Evolutionary conservation across 176 grass and related monocot genomes (phyloP).

Genomic region (Pontederia crassipes): DNA sequence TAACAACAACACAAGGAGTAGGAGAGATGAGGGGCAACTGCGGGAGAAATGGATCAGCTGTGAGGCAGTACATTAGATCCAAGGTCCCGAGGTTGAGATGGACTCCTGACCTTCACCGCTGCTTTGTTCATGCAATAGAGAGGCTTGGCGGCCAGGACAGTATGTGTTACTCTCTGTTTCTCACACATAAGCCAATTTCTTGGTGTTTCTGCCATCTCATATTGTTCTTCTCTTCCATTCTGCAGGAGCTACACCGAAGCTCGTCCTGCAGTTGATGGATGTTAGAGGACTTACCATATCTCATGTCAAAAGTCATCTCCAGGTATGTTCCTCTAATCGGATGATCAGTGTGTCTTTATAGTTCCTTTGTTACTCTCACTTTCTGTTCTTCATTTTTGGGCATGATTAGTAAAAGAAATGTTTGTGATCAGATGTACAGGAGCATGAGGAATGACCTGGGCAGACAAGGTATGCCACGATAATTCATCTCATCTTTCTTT

Average conservation of each 20-base stretch:
- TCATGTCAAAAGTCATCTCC: conserved; percentile 97
- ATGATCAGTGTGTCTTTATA: not conserved
- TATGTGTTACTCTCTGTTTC: conserved; percentile 22
- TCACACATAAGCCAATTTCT: not conserved
- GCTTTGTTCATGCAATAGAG: conserved; percentile 63
- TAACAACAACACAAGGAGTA: not conserved
- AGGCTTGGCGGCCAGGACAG: conserved; percentile 72
- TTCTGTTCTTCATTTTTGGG: not conserved
- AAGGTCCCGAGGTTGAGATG: conserved; percentile 64
- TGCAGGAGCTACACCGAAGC: conserved; percentile 86
- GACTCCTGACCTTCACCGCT: conserved; percentile 74
- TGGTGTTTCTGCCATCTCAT: not conserved
- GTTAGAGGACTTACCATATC: conserved; percentile 73
- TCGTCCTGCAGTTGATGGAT: conserved; percentile 66
- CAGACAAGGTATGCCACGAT: conserved; percentile 37
- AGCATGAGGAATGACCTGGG: conserved; percentile 41
- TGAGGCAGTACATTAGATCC: conserved; percentile 79
- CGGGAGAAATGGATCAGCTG: conserved; percentile 31
- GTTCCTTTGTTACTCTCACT: not conserved
- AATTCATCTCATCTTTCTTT: not conserved
- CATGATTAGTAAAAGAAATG: not conserved
- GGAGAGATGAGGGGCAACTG: conserved; percentile 25
- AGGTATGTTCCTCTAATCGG: conserved; percentile 29
- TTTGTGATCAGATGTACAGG: conserved; percentile 65
- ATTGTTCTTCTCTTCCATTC: not conserved